Evolutionary conservation across 495 filamentous ascomycete species (phyloP).

Genomic region (Podospora appendiculata): DNA sequence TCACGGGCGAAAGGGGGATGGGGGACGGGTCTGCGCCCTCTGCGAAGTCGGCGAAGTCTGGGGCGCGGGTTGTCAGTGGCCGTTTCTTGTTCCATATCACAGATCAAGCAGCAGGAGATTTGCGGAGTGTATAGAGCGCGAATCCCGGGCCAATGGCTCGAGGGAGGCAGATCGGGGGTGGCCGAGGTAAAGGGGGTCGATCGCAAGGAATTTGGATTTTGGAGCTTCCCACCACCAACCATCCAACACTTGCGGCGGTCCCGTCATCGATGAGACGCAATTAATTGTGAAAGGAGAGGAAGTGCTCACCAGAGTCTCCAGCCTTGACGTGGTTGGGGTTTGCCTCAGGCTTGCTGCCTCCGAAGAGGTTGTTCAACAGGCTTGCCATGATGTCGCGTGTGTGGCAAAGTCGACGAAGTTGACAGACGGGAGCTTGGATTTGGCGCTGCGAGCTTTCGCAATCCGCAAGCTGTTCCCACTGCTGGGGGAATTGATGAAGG

Average conservation of each 20-base stretch:
- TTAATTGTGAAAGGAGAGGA: background rate
- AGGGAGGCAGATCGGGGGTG: too few species aligned
- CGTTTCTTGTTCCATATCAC: background rate
- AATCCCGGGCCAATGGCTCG: too few species aligned
- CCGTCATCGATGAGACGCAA: background rate
- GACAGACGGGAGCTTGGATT: too few species aligned
- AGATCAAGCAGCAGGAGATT: too few species aligned
- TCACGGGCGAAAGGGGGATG: slow-evolving; percentile 18
- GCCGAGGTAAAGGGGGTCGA: too few species aligned
- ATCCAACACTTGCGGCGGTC: background rate
- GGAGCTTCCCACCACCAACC: too few species aligned
- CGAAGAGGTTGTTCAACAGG: slow-evolving; percentile 60
- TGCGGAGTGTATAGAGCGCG: too few species aligned
- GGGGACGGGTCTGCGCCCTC: slow-evolving; percentile 58
- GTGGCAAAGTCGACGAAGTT: too few species aligned
- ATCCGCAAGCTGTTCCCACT: too few species aligned
- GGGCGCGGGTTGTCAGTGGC: background rate
- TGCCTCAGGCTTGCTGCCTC: slow-evolving; percentile 49
- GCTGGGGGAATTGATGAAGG: too few species aligned
- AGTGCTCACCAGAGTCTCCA: slow-evolving; percentile 53
- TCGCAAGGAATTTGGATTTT: too few species aligned
- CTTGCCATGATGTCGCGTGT: slow-evolving; percentile 48
- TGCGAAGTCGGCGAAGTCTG: slow-evolving; percentile 77
- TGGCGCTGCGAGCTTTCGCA: too few species aligned
- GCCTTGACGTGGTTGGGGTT: slow-evolving; percentile 32